Evolutionary conservation across 208 protist genomes (phyloP), one percentile per base, ranked within the genome.

Genomic region (Acanthamoeba healyi): DNA sequence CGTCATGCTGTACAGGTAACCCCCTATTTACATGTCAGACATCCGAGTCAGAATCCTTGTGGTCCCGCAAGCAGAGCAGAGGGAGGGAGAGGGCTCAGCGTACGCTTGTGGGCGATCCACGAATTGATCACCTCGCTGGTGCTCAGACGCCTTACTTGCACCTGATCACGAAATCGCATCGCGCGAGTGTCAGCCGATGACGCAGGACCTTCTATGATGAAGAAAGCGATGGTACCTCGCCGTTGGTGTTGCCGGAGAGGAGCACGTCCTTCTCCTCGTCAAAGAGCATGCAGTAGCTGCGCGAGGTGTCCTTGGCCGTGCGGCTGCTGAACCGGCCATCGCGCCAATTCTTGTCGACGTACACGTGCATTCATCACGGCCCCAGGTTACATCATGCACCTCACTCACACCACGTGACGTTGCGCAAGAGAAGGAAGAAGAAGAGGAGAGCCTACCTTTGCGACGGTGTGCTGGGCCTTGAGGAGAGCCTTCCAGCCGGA

Each of bases 401-500:
- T 19, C 63, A 5, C 26, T 26, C 26, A 70, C 7, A 0, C 12
- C 63, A 26, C n/a, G n/a, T n/a, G n/a, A n/a, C n/a, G n/a, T 54
- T 63, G 56, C 26, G 4, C 15, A 9, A 26, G 67, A 36, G 12
- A 44, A 44, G 32, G 19, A 40, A 4, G 38, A 44, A 14, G 65
- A 14, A 24, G 17, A 36, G 17, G 70, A 4, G 38, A 2, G 29
- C 70, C 2, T n/a, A 81, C 70, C 70, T 81, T 40, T 17, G 70
- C 26, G 19, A 46, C 70, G 15, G n/a, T n/a, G 70, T 81, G 70
- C 22, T 34, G 70, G n/a, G 70, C 70, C 70, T 81, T 81, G 70
- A 81, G 70, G 1, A 81, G 70, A 19, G n/a, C 70, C 70, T 81
- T 81, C 70, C 70, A 81, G 40, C 70, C 70, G 19, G 70, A 81